A percentile compares a stretch with the other conserved stretches of the same genome.
Evolutionary conservation across 768 basidiomycete species (phyloP).

Genomic region (Termitomyces sp.): DNA sequence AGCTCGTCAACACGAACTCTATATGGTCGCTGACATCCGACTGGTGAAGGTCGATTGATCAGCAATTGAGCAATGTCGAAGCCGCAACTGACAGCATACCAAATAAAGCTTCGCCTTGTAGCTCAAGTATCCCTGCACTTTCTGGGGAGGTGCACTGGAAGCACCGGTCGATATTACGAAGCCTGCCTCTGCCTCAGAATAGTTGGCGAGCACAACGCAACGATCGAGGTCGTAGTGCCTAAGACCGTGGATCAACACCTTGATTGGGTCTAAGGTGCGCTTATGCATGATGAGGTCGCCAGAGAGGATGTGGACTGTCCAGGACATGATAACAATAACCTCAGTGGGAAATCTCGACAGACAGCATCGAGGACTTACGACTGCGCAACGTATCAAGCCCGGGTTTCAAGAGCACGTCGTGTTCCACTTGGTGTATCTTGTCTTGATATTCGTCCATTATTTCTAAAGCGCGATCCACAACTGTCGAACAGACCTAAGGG

Average conservation of each 20-base stretch:
- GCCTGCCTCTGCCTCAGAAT: conserved; percentile 14
- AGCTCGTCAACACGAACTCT: conserved; percentile 58
- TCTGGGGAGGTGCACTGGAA: neutral
- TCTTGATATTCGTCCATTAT: conserved; percentile 65
- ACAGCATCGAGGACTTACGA: conserved; percentile 31
- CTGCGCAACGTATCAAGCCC: conserved; percentile 56
- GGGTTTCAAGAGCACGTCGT: conserved; percentile 52
- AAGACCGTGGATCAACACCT: conserved; percentile 59
- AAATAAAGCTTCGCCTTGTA: conserved; percentile 64
- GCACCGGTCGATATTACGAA: neutral
- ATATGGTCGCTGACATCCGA: conserved; percentile 73
- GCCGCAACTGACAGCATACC: conserved; percentile 29
- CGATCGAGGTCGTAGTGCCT: conserved; percentile 64
- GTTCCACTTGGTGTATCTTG: conserved; percentile 56
- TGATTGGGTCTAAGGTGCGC: conserved; percentile 66
- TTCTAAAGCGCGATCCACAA: conserved; percentile 61
- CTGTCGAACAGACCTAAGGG: conserved; percentile 22
- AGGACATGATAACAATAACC: neutral
- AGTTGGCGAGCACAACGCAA: conserved; percentile 43
- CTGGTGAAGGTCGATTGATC: conserved; percentile 24
- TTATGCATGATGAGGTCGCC: conserved; percentile 71
- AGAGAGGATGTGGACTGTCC: conserved; percentile 65
- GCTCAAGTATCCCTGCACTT: conserved; percentile 50
- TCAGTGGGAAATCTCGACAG: neutral
- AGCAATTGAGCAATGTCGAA: neutral